phyloP scores from a whole-genome alignment of 805 yeast species.

The Nakazawaea laoshanensis region DNA sequence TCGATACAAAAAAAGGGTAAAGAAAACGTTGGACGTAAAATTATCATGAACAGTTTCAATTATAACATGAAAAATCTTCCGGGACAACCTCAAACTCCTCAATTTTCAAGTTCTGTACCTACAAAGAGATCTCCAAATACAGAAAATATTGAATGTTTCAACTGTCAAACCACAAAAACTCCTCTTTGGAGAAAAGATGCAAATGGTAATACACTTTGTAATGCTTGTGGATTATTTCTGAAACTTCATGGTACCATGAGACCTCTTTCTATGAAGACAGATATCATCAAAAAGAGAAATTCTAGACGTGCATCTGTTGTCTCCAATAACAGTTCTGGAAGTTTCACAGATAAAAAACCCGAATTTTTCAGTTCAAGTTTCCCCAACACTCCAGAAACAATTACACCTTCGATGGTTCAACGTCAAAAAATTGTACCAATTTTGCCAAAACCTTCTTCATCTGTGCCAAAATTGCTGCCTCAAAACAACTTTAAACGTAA shows the following conservation, averaged over 20 bases:
- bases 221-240: conserved; percentile 56
- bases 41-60: conserved; percentile 10
- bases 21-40: conserved; percentile 9
- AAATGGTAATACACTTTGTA: conserved; percentile 50
- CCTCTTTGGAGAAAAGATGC: conserved; percentile 59
- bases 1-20: conserved; percentile 2
- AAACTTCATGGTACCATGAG: conserved; percentile 56
- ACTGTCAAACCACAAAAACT: conserved; percentile 52
- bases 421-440: conserved; percentile 11
- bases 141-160: conserved; percentile 35
- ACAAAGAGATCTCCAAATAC: conserved; percentile 5
- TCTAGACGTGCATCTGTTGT: conserved; percentile 25
- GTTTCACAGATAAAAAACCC: conserved; percentile 3
- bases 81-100: neutral
- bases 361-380: conserved; percentile 6
- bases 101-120: neutral
- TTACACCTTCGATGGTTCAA: neutral
- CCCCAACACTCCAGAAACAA: conserved; percentile 8
- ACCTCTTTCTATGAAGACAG: conserved; percentile 49
- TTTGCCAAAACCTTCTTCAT: conserved; percentile 8
- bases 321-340: conserved; percentile 3
- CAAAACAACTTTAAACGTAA: conserved; percentile 10
- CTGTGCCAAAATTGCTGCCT: neutral
- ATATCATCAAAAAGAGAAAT: conserved; percentile 48
- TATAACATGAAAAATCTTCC: conserved; percentile 3